Evolutionary conservation across 1,284 basidiomycete species (phyloP).

Genomic region (Laetiporus sulphureus): DNA sequence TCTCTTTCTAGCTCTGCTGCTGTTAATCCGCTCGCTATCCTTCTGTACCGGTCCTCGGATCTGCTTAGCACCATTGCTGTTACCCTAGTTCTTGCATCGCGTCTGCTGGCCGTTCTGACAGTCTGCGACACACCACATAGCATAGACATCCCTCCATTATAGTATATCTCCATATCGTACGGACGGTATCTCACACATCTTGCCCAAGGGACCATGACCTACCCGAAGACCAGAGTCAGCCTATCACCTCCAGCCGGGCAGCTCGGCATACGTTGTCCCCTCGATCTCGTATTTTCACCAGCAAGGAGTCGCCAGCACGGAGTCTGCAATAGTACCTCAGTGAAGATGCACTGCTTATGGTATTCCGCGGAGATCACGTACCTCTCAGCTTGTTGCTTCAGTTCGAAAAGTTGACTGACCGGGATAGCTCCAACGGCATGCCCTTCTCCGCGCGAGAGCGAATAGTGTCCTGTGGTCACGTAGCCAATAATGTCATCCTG

Average conservation of each 20-base stretch:
- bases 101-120: too few relatives aligned
- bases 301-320: slow-evolving; percentile 14
- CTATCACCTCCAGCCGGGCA: slow-evolving; percentile 24
- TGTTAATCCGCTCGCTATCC: too few relatives aligned
- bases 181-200: too few relatives aligned
- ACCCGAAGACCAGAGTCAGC: too few relatives aligned
- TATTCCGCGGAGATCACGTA: slow-evolving; percentile 17
- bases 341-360: not conserved
- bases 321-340: slow-evolving; percentile 14
- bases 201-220: too few relatives aligned
- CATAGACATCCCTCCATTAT: too few relatives aligned
- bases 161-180: too few relatives aligned
- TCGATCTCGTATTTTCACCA: slow-evolving; percentile 38
- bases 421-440: slow-evolving; percentile 70
- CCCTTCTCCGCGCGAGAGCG: slow-evolving; percentile 68
- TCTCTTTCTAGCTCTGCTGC: too few relatives aligned
- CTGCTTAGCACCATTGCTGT: too few relatives aligned
- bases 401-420: slow-evolving; percentile 44
- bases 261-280: slow-evolving; percentile 33
- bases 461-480: slow-evolving; percentile 75
- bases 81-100: too few relatives aligned
- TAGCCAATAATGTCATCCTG: slow-evolving; percentile 61
- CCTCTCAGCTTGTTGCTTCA: slow-evolving; percentile 47
- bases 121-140: too few relatives aligned
- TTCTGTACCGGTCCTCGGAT: too few relatives aligned